phyloP scores from a whole-genome alignment of 345 rosid species.

The Euphorbia pulcherrima region DNA sequence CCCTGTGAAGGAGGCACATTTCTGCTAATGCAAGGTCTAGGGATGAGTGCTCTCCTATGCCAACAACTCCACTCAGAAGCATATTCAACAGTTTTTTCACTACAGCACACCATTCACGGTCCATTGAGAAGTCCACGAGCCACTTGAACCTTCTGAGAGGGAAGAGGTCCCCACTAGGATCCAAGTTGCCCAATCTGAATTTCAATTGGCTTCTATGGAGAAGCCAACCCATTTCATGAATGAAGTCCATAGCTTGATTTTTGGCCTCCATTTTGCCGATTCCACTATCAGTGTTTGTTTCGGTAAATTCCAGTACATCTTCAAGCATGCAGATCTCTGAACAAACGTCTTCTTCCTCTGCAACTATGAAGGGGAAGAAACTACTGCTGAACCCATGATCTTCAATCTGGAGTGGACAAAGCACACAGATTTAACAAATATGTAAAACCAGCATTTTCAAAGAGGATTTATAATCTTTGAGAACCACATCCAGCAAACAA shows the following conservation, averaged over 20 bases:
- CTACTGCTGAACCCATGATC: slow-evolving; percentile 79
- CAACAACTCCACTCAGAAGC: slow-evolving; percentile 60
- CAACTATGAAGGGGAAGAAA: slow-evolving; percentile 93
- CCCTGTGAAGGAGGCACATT: slow-evolving; percentile 88
- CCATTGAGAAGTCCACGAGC: slow-evolving; percentile 93
- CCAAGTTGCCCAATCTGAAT: slow-evolving; percentile 52
- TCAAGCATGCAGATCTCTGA: slow-evolving; percentile 83
- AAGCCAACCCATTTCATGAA: slow-evolving; percentile 97
- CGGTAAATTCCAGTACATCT: slow-evolving; percentile 52
- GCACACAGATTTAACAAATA: slow-evolving; percentile 21
- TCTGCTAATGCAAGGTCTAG: slow-evolving; percentile 51
- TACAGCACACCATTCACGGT: slow-evolving; percentile 94
- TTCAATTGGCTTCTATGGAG: slow-evolving; percentile 73
- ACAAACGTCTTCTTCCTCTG: slow-evolving; percentile 72
- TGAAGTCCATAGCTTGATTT: slow-evolving; percentile 80
- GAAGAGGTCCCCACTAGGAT: slow-evolving; percentile 59
- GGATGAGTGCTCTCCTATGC: slow-evolving; percentile 53
- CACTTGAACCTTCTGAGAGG: slow-evolving; percentile 72
- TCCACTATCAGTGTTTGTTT: slow-evolving; percentile 41
- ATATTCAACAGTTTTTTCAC: slow-evolving; percentile 74
- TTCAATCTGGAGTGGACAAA: slow-evolving; percentile 83
- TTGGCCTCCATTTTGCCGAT: slow-evolving; percentile 39
- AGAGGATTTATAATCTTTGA: background rate
- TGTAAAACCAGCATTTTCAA: background rate
- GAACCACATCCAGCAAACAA: background rate